A percentile compares a stretch with the other conserved stretches of the same genome.
phyloP scores from a whole-genome alignment of 2,329 filamentous ascomycete species.

The Albifimbria verrucaria region DNA sequence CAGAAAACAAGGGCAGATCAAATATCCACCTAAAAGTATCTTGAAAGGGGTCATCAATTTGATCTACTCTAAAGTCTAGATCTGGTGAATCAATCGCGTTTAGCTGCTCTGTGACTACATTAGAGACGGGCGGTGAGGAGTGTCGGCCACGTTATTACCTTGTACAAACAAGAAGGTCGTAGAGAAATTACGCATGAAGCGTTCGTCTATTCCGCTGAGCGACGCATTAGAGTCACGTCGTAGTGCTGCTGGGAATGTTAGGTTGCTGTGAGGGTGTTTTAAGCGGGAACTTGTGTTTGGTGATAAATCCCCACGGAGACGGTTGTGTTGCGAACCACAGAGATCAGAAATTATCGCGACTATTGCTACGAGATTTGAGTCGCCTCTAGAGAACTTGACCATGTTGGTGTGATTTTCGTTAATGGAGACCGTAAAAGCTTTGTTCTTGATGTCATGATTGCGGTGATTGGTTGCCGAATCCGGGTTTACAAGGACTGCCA shows the following conservation, averaged over 20 bases:
- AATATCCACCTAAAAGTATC: not conserved
- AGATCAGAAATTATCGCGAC: not conserved
- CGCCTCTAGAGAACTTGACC: not conserved
- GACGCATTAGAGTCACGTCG: too few species aligned
- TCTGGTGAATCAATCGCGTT: not conserved
- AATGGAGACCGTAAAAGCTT: not conserved
- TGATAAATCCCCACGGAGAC: too few species aligned
- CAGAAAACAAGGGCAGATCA: not conserved
- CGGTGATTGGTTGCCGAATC: not conserved
- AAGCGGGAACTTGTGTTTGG: not conserved
- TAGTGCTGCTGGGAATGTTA: too few species aligned
- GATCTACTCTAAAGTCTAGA: not conserved
- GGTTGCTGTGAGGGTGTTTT: not conserved
- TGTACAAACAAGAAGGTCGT: not conserved
- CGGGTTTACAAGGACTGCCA: not conserved
- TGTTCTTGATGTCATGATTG: not conserved
- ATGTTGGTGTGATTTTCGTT: not conserved
- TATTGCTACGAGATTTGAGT: not conserved
- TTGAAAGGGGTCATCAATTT: not conserved
- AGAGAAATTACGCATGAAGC: not conserved
- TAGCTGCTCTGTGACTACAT: not conserved
- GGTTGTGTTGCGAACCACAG: not conserved
- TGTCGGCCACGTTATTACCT: not conserved
- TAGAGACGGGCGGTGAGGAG: not conserved
- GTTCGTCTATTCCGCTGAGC: not conserved